Evolutionary conservation across 768 basidiomycete species (phyloP), one percentile per base, ranked within the genome.

Genomic region (Boletus reticulatus): DNA sequence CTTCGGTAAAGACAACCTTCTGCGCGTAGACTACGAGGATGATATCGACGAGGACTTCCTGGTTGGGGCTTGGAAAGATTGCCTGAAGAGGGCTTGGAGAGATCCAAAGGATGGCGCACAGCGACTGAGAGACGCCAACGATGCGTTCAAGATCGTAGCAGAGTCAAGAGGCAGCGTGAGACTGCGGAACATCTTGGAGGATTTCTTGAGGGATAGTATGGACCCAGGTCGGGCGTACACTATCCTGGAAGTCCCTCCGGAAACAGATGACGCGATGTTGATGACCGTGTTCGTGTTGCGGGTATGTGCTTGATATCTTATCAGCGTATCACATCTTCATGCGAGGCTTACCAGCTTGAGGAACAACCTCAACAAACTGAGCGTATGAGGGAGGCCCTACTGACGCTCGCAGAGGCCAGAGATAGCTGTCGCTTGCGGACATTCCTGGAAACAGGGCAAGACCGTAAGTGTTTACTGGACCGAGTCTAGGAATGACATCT

Each of bases 201-300:
- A 75, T 47, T 80, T 78, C 59, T 80, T 83, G 64, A 79, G 78
- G 63, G 69, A 72, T 69, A 68, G 67, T 48, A 88, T 94, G 82
- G 85, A 81, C 31, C 84, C 86, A 8, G 81, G 83, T 48, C 78
- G 79, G 59, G 92, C 92, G 37, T 92, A 89, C 67, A 74, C 79
- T 50, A 82, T 84, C 20, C 74, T 94, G 32, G 89, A 88, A 60
- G 78, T 88, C 27, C 84, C 87, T 8, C 72, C 75, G 51, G 86
- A 86, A n/a, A 80, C 85, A 11, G 88, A 89, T 42, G 92, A 94
- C 43, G 72, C 77, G n/a, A 88, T 90, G 82, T 67, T 94, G 31
- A 77, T 90, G 59, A 87, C 84, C 6, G 80, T 92, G 10, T 92
- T 79, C 66, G 67, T 74, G 43, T 78, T 94, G 79, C 74, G 91